phyloP scores from a whole-genome alignment of 768 basidiomycete genomes.

The Phaeolepiota aurea region DNA sequence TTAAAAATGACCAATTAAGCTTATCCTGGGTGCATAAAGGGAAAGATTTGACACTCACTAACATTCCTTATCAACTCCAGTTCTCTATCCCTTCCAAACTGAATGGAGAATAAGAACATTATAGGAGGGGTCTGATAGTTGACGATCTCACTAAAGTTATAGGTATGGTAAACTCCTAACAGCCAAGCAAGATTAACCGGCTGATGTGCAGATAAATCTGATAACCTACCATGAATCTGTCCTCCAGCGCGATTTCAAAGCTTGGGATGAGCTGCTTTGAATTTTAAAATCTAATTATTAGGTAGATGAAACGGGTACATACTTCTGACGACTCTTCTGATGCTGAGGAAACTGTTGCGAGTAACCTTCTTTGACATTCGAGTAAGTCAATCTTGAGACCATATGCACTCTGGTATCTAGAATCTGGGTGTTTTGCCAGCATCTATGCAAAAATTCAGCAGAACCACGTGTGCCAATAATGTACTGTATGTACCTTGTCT shows the following conservation, averaged over 20 bases:
- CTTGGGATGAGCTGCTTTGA: constrained; percentile 48
- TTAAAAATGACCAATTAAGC: constrained; percentile 8
- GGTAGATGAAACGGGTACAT: constrained; percentile 3
- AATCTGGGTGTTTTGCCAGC: constrained; percentile 48
- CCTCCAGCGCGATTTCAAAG: constrained; percentile 59
- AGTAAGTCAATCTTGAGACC: constrained; percentile 62
- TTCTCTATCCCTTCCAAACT: constrained; percentile 70
- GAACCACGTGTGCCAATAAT: no score
- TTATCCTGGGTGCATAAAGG: neutral
- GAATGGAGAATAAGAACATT: no score
- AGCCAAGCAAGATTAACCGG: neutral
- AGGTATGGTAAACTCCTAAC: constrained; percentile 64
- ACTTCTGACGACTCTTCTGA: constrained; percentile 54
- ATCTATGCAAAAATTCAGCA: neutral
- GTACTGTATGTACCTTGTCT: constrained; percentile 41
- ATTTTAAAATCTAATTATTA: constrained; percentile 5
- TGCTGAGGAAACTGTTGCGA: constrained; percentile 47
- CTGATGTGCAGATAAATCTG: neutral
- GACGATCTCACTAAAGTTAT: constrained; percentile 42
- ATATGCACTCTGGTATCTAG: constrained; percentile 63
- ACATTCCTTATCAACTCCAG: constrained; percentile 60
- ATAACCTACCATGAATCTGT: constrained; percentile 49
- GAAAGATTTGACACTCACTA: constrained; percentile 29
- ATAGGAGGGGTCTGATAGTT: neutral
- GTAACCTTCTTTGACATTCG: constrained; percentile 58